These are phyloP conservation scores for Camelina hispida DNA, from an alignment of 345 rosid genomes.

Conservation along the genomic window DNA sequence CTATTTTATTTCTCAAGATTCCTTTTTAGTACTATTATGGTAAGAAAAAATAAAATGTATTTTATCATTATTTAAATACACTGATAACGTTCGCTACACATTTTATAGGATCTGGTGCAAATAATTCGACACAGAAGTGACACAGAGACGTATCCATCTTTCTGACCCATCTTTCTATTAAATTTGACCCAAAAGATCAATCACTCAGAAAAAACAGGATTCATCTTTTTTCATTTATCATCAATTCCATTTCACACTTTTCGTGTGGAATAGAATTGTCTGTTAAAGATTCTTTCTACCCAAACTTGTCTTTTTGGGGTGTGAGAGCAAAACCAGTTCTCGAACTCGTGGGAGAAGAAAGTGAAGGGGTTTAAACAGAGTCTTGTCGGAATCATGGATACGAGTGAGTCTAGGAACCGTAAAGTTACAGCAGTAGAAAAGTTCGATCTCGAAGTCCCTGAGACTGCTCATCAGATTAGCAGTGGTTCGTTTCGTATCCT, in stretches of 20 bases:
- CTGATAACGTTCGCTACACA: constrained; percentile 3
- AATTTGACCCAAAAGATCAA: constrained; percentile 29
- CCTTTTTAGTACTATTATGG: not conserved
- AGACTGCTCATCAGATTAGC: constrained; percentile 92
- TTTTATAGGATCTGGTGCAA: constrained; percentile 31
- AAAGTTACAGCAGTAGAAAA: constrained; percentile 46
- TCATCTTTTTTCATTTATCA: constrained; percentile 23
- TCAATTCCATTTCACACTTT: constrained; percentile 34
- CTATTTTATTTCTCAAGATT: not conserved
- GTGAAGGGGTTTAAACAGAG: not conserved
- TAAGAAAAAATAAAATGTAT: not conserved
- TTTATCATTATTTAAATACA: not conserved
- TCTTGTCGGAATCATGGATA: constrained; percentile 41
- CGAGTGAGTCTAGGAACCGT: constrained; percentile 26
- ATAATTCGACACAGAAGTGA: not conserved
- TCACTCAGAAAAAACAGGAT: constrained; percentile 10
- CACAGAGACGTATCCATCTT: constrained; percentile 34
- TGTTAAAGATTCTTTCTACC: constrained; percentile 13
- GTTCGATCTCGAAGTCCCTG: constrained; percentile 55
- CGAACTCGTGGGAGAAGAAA: constrained; percentile 28
- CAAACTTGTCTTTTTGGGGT: constrained; percentile 36
- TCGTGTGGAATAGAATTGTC: constrained; percentile 12
- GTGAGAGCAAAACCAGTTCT: not conserved
- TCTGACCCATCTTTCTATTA: constrained; percentile 17
- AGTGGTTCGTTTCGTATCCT: constrained; percentile 52